A percentile compares a stretch with the other conserved stretches of the same genome.
These are phyloP conservation scores for Gentiana dahurica DNA, from an alignment of 257 asterid species.

Conservation along the genomic window DNA sequence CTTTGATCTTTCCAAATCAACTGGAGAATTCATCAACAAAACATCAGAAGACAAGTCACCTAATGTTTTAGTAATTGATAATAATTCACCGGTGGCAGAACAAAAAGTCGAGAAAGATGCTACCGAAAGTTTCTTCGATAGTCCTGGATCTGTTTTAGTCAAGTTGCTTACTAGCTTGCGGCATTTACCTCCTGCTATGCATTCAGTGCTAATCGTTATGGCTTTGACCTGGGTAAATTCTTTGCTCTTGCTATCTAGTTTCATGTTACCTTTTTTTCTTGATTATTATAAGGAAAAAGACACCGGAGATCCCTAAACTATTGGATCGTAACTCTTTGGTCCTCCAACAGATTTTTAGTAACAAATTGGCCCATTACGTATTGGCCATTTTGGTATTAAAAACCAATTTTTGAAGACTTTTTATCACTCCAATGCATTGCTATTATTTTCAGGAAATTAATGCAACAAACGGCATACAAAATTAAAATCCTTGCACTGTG, in stretches of 20 bases:
- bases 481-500: too few relatives aligned
- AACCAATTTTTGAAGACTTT: too few relatives aligned
- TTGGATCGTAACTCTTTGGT: too few relatives aligned
- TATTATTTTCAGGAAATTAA: too few relatives aligned
- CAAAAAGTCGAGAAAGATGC: slow-evolving; percentile 33
- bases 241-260: background rate
- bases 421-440: too few relatives aligned
- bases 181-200: slow-evolving; percentile 96
- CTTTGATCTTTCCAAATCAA: slow-evolving; percentile 36
- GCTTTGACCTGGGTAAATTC: slow-evolving; percentile 93
- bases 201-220: slow-evolving; percentile 91
- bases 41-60: slow-evolving; percentile 28
- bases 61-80: slow-evolving; percentile 17
- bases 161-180: slow-evolving; percentile 90
- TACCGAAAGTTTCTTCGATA: slow-evolving; percentile 44
- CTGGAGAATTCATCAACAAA: slow-evolving; percentile 17
- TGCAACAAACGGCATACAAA: too few relatives aligned
- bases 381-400: too few relatives aligned
- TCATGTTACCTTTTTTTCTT: background rate
- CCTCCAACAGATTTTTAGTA: too few relatives aligned
- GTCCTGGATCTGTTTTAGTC: slow-evolving; percentile 97
- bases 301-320: too few relatives aligned
- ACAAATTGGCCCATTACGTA: too few relatives aligned
- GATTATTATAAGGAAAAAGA: background rate
- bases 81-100: slow-evolving; percentile 27